A percentile compares a stretch with the other conserved stretches of the same genome.
phyloP scores from a whole-genome alignment of 2,329 filamentous ascomycete genomes.

The Colletotrichum sidae region DNA sequence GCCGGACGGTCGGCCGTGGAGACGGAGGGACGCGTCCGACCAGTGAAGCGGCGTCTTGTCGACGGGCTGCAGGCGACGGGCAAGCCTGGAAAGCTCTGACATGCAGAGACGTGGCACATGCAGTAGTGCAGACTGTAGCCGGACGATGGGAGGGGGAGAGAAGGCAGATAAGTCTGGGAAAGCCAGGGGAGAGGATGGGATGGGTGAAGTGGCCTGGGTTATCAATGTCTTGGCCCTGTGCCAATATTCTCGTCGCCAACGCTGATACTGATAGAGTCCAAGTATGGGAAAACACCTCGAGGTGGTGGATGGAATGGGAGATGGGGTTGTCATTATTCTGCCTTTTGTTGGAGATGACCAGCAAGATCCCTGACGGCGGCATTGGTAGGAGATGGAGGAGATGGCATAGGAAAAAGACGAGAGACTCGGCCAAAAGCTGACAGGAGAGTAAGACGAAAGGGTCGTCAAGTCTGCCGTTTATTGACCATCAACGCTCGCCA shows the following conservation, averaged over 20 bases:
- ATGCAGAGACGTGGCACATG: conserved; percentile 1
- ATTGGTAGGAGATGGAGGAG: too few species aligned
- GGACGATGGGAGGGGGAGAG: neutral
- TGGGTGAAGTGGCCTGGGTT: conserved; percentile 8
- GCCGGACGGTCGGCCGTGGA: conserved; percentile 26
- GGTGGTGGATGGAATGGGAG: too few species aligned
- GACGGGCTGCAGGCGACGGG: conserved; percentile 5
- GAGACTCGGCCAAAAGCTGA: too few species aligned
- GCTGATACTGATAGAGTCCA: neutral
- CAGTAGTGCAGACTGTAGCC: neutral
- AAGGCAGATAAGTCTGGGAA: neutral
- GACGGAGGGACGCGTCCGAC: conserved; percentile 19
- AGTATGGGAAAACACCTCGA: too few species aligned
- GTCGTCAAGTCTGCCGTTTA: too few species aligned
- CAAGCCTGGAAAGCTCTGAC: conserved; percentile 21
- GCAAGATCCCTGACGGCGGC: too few species aligned
- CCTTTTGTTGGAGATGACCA: too few species aligned
- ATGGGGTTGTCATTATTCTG: too few species aligned
- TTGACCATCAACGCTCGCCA: too few species aligned
- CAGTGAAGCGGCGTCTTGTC: conserved; percentile 23
- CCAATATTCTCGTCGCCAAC: conserved; percentile 6
- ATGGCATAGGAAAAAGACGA: too few species aligned
- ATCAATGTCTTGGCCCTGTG: conserved; percentile 31
- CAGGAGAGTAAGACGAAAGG: too few species aligned
- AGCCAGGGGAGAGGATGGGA: neutral